Conservation (phyloP, 2,329 filamentous ascomycete species). For the Pseudogymnoascus sp. region DNA sequence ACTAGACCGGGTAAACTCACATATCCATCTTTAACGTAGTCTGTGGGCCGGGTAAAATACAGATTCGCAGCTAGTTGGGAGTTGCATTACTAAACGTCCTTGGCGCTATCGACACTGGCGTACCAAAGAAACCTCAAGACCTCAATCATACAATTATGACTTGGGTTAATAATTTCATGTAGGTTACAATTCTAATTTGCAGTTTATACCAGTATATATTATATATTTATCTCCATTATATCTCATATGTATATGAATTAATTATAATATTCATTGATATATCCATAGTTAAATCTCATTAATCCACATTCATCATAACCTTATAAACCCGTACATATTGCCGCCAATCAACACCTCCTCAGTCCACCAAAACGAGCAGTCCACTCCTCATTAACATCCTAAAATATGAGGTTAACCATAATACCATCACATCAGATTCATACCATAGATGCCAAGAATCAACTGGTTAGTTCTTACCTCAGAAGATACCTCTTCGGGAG, state of each 20-base stretch:
- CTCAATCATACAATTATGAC: background rate
- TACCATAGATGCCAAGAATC: background rate
- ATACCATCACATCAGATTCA: background rate
- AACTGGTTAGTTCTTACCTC: background rate
- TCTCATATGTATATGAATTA: background rate
- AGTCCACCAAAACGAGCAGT: background rate
- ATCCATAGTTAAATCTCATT: background rate
- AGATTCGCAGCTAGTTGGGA: background rate
- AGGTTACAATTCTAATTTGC: background rate
- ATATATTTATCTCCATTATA: background rate
- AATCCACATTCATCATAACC: background rate
- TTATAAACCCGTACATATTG: conserved; percentile 1
- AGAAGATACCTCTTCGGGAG: background rate
- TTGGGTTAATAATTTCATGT: background rate
- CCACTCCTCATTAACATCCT: background rate
- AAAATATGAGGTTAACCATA: background rate
- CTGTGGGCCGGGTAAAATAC: background rate
- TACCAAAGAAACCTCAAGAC: background rate
- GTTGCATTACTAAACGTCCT: conserved; percentile 2
- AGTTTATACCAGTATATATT: too few species aligned
- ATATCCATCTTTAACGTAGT: background rate
- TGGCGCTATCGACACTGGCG: background rate
- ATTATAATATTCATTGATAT: background rate
- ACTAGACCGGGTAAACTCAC: conserved; percentile 1
- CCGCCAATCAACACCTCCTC: background rate